These are phyloP conservation scores for Suhomyces kunorum DNA, from an alignment of 1,139 yeast genomes.

Conservation along the genomic window DNA sequence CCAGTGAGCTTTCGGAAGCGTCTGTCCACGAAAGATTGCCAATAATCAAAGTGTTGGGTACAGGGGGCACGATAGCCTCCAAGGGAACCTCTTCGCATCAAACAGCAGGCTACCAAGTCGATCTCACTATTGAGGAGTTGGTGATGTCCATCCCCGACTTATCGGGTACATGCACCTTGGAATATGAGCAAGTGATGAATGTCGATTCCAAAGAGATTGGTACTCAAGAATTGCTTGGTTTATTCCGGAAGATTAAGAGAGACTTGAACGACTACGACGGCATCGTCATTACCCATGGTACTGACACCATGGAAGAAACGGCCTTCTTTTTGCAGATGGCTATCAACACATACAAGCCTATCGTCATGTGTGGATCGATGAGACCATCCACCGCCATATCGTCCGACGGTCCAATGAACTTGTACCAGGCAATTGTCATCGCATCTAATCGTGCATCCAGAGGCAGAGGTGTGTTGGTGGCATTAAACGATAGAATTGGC, in stretches of 20 bases:
- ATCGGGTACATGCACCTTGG: constrained; percentile 55
- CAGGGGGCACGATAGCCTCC: constrained; percentile 76
- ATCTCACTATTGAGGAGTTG: constrained; percentile 63
- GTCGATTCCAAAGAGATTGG: constrained; percentile 66
- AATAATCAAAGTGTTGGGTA: constrained; percentile 59
- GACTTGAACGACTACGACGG: constrained; percentile 52
- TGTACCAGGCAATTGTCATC: constrained; percentile 67
- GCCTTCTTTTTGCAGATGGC: constrained; percentile 67
- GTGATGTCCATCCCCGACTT: constrained; percentile 61
- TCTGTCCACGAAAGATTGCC: constrained; percentile 30
- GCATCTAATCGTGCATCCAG: constrained; percentile 53
- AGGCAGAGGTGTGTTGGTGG: constrained; percentile 63
- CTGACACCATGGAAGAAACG: constrained; percentile 72
- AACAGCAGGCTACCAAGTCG: constrained; percentile 71
- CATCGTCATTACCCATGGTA: constrained; percentile 70
- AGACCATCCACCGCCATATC: constrained; percentile 70
- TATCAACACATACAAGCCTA: constrained; percentile 56
- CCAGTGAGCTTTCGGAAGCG: constrained; percentile 18
- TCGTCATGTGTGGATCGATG: constrained; percentile 73
- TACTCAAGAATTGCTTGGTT: constrained; percentile 35
- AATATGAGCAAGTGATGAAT: constrained; percentile 66
- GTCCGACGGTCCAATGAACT: constrained; percentile 72
- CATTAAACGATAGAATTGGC: constrained; percentile 66
- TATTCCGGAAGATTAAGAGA: constrained; percentile 44
- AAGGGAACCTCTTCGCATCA: constrained; percentile 57